A percentile compares a stretch with the other conserved stretches of the same genome.
phyloP scores from a whole-genome alignment of 495 filamentous ascomycete species.

The Rhypophila decipiens region DNA sequence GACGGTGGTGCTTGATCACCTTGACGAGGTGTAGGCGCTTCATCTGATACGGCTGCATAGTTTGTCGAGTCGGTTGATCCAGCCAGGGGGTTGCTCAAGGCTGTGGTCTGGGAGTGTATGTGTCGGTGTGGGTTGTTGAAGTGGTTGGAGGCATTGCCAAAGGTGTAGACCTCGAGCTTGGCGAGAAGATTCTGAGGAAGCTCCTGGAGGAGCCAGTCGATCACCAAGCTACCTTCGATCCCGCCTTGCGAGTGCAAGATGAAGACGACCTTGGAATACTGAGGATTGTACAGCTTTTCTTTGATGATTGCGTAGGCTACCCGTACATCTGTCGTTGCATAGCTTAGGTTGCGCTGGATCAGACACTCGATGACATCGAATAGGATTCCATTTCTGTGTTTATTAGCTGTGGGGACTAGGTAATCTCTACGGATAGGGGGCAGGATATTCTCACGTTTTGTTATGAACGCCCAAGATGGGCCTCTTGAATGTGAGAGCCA shows the following conservation, averaged over 20 bases:
- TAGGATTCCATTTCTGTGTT: constrained; percentile 47
- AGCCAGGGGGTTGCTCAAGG: constrained; percentile 17
- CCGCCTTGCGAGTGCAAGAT: constrained; percentile 79
- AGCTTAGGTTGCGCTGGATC: constrained; percentile 68
- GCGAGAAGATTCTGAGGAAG: constrained; percentile 58
- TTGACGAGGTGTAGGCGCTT: not conserved
- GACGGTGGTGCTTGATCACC: not conserved
- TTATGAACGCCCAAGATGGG: constrained; percentile 79
- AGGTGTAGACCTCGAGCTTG: constrained; percentile 80
- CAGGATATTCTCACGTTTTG: constrained; percentile 43
- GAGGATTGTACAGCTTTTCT: constrained; percentile 47
- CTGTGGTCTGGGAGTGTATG: constrained; percentile 14
- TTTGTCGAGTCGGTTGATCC: constrained; percentile 19
- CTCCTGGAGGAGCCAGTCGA: constrained; percentile 77
- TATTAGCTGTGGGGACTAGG: too few relatives aligned
- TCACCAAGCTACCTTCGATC: constrained; percentile 64
- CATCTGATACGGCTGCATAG: not conserved
- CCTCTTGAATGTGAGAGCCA: constrained; percentile 69
- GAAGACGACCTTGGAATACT: constrained; percentile 65
- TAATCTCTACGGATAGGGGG: not conserved
- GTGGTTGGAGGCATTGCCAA: constrained; percentile 78
- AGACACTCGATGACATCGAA: constrained; percentile 74
- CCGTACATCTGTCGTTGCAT: constrained; percentile 65
- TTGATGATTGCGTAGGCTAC: constrained; percentile 52
- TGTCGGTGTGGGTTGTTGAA: constrained; percentile 71